Evolutionary conservation across 2,329 filamentous ascomycete species (phyloP), one percentile per base, ranked within the genome.

Genomic region (Claviceps cyperi): DNA sequence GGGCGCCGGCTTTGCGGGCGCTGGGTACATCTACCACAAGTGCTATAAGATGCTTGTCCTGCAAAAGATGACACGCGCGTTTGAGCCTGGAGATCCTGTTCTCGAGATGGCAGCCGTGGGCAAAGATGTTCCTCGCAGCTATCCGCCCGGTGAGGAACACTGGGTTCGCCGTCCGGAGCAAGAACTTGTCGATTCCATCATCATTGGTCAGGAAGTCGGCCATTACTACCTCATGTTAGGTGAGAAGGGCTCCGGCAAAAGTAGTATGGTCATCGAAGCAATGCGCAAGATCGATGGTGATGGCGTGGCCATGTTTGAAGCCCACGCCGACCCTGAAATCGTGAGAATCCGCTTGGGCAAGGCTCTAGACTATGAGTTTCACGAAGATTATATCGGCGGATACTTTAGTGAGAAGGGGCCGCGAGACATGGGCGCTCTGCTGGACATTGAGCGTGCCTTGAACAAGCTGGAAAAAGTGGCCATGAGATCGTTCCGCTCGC

Each of bases 381-480:
- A 97, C 62, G 92, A 97, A 69, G 92, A 98, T 70, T 96, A 94
- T 61, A 96, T 98, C 54, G 92, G 92, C 43, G 87, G 86, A 5
- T 84, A 98, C 53, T 98, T 98, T 66, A 94, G 86, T 52, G 94
- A 98, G 60, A 81, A 86, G 32, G 92, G 92, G 0, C 92, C 92
- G 0, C 79, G 92, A 43, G 92, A 98, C 60, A 90, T 87, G 3
- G 94, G 88, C 0, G 89, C 92, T 4, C 72, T 98, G 36, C 75
- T 98, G 1, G 92, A 98, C 63, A 96, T 98, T 54, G 92, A 98
- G 64, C 81, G 92, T 28, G 92, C 92, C 0, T 83, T 98, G 64
- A 98, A 98, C 74, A 98, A 98, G 67, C 71, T 98, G 11, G 92
- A 98, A 62, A 98, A 98, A 66, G 87, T 97, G 7, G 92, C 92